Percentiles rank a stretch among this genome's conserved stretches.
These are phyloP conservation scores for Hyaloscypha finlandica DNA, from an alignment of 495 filamentous ascomycete genomes.

Conservation along the genomic window DNA sequence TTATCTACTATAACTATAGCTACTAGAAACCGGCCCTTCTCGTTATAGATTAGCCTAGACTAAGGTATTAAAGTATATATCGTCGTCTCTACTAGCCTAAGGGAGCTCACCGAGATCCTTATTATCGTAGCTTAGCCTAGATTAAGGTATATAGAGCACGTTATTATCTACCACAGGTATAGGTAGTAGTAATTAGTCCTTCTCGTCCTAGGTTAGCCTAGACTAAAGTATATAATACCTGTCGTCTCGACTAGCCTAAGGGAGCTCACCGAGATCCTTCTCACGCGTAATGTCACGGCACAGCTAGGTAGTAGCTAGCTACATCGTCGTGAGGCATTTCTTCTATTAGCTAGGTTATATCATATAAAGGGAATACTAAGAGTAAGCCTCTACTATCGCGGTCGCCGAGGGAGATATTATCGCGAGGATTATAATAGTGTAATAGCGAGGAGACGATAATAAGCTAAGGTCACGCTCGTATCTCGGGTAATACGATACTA, in stretches of 20 bases:
- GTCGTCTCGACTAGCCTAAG: background rate
- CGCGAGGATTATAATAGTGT: background rate
- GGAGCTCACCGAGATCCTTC: background rate
- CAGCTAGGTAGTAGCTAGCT: background rate
- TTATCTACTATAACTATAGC: background rate
- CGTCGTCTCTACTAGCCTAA: background rate
- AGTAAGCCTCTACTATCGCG: background rate
- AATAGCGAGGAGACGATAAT: background rate
- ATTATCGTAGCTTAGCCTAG: constrained; percentile 12
- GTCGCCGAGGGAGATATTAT: background rate
- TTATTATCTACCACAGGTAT: constrained; percentile 3
- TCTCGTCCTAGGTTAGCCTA: too few species aligned
- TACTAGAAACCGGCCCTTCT: background rate
- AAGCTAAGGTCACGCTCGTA: background rate
- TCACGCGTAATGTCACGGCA: background rate
- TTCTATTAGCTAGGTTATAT: background rate
- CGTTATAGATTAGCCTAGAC: background rate
- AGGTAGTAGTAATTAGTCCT: too few species aligned
- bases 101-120: background rate
- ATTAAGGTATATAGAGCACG: constrained; percentile 11
- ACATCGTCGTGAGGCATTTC: background rate
- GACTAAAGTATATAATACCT: too few species aligned
- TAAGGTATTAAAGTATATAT: background rate
- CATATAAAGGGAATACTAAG: background rate
- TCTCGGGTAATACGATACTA: background rate